Percentiles rank a stretch among this genome's conserved stretches.
Evolutionary conservation across 1,139 yeast species (phyloP).

Genomic region (Yarrowia galli): DNA sequence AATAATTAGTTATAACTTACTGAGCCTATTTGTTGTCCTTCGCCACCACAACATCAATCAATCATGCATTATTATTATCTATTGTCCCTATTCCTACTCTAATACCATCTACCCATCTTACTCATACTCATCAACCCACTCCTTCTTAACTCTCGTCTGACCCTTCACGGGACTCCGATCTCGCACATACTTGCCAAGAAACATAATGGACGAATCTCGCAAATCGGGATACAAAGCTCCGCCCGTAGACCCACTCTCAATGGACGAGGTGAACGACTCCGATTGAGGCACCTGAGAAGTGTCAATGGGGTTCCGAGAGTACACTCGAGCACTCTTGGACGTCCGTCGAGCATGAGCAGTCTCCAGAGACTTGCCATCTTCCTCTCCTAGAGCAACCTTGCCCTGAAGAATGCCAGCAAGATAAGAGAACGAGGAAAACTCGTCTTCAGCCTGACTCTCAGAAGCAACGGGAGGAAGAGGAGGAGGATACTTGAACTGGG

Average conservation of each 20-base stretch:
- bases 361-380: conserved; percentile 31
- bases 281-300: not conserved
- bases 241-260: conserved; percentile 15
- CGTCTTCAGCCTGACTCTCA: conserved; percentile 29
- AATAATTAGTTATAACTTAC: too few species aligned
- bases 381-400: conserved; percentile 32
- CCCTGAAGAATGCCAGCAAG: conserved; percentile 38
- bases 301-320: conserved; percentile 12
- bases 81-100: too few species aligned
- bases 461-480: not conserved
- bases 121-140: conserved; percentile 24
- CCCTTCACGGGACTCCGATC: conserved; percentile 21
- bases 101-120: too few species aligned
- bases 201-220: conserved; percentile 49
- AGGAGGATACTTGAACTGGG: conserved; percentile 23
- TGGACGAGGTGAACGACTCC: conserved; percentile 8
- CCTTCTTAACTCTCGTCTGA: not conserved
- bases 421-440: conserved; percentile 34
- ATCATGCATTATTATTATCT: too few species aligned
- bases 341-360: not conserved
- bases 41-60: too few species aligned
- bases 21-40: too few species aligned
- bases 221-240: conserved; percentile 46
- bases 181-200: conserved; percentile 48
- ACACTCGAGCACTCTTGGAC: conserved; percentile 5